A percentile compares a stretch with the other conserved stretches of the same genome.
Conservation (phyloP, 805 yeast species). For the Starmerella floricola region DNA sequence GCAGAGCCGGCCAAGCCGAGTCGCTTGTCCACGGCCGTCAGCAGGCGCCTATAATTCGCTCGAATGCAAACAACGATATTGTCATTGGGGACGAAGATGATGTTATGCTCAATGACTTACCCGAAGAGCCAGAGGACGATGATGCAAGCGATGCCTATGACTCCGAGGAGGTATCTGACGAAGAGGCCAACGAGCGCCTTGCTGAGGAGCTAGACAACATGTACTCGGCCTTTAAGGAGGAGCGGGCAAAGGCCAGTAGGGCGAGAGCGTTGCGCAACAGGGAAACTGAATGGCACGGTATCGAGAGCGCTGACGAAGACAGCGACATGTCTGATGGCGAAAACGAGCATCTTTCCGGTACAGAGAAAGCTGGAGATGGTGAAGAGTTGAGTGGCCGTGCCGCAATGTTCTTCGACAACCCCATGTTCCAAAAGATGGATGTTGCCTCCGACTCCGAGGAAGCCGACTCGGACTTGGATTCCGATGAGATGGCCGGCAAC, state of each 20-base stretch:
- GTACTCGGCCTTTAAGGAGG: slow-evolving; percentile 56
- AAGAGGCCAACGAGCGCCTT: slow-evolving; percentile 39
- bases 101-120: slow-evolving; percentile 31
- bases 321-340: slow-evolving; percentile 20
- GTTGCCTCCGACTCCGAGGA: slow-evolving; percentile 22
- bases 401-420: slow-evolving; percentile 31
- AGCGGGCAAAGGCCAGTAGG: slow-evolving; percentile 36
- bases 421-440: slow-evolving; percentile 26
- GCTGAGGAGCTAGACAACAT: slow-evolving; percentile 74
- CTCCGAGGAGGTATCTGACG: slow-evolving; percentile 26
- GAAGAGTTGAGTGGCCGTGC: slow-evolving; percentile 31
- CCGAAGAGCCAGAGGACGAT: slow-evolving; percentile 25
- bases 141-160: slow-evolving; percentile 29
- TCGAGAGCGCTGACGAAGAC: slow-evolving; percentile 27
- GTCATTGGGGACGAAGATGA: slow-evolving; percentile 25
- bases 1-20: slow-evolving; percentile 69
- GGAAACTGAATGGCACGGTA: slow-evolving; percentile 33
- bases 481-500: slow-evolving; percentile 14
- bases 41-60: slow-evolving; percentile 29
- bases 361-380: slow-evolving; percentile 20
- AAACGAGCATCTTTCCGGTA: slow-evolving; percentile 18
- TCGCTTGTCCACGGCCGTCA: slow-evolving; percentile 63
- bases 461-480: slow-evolving; percentile 20
- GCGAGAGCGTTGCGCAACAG: slow-evolving; percentile 41
- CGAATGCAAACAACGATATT: slow-evolving; percentile 15